Evolutionary conservation across 331 rosid genomes (phyloP), one percentile per base, ranked within the genome.

Genomic region (Rosa hybrid): DNA sequence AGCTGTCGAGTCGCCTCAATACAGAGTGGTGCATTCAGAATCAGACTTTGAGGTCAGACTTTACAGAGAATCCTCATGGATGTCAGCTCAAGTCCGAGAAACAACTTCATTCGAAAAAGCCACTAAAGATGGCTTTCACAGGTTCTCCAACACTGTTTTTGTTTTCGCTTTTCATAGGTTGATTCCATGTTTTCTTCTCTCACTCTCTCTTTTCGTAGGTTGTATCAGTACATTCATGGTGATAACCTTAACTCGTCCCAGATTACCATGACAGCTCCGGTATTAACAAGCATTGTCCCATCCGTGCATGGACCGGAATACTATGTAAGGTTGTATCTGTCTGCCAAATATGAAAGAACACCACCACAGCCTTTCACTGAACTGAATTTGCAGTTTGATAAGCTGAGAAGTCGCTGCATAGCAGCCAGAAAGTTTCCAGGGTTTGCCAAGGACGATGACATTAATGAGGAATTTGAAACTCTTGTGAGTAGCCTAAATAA

Each of bases 11-110:
- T 83, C 82, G 7, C 98, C 98, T 51, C 81, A 14, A 2, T 89
- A 90, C 85, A 81, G 62, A 30, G 80, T 89, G 73, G 80, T 92
- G 49, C 72, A 41, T 7, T 76, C 92, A 50, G 86, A 86, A 70
- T 79, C 97, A 46, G 94, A 92, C 63, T 89, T 90, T 69, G 87
- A 94, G 86, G 83, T 91, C 82, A 91, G 97, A 84, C 90, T 85
- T 23, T 94, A 90, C 84, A 44, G 16, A 41, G 91, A 91, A 74
- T 82, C 91, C 76, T 78, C 85, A 0, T 91, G 98, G 98, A 86
- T 94, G 72, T 88, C 92, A 14, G 90, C 94, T 83, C 68, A 74
- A 13, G 88, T 88, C 56, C 80, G n/a, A 68, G 90, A 84, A 75
- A 67, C 86, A 38, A 77, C 88, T 67, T 89, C 98, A 54, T 91